A percentile compares a stretch with the other conserved stretches of the same genome.
These are phyloP conservation scores for Hypoxylon perforatum DNA, from an alignment of 495 filamentous ascomycete genomes.

Conservation along the genomic window DNA sequence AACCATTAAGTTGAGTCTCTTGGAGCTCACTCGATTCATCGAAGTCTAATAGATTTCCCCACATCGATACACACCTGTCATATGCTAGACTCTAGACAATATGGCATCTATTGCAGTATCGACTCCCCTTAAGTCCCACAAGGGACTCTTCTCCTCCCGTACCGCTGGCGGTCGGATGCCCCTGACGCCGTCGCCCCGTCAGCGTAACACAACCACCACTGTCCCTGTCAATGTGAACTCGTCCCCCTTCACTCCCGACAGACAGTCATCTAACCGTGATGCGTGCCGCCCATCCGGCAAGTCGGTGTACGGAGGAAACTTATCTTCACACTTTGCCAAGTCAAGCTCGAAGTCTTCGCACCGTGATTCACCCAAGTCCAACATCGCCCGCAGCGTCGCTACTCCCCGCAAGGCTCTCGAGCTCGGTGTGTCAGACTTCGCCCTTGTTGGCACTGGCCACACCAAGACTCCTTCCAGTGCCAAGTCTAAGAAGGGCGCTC, in stretches of 20 bases:
- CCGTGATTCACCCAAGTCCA: constrained; percentile 90
- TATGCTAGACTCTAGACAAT: constrained; percentile 48
- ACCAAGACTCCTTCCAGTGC: constrained; percentile 77
- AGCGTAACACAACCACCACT: constrained; percentile 55
- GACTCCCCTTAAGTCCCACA: constrained; percentile 93
- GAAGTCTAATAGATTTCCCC: constrained; percentile 44
- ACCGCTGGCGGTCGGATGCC: constrained; percentile 95
- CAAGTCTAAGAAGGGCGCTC: constrained; percentile 69
- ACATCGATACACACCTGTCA: constrained; percentile 50
- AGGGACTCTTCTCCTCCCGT: constrained; percentile 89
- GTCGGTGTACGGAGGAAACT: constrained; percentile 77
- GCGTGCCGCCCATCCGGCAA: constrained; percentile 63
- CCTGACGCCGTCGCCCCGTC: constrained; percentile 88
- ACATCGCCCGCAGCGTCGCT: constrained; percentile 78
- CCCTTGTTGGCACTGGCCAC: constrained; percentile 81
- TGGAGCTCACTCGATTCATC: constrained; percentile 65
- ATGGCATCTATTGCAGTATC: constrained; percentile 93
- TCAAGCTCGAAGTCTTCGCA: constrained; percentile 68
- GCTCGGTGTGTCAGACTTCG: constrained; percentile 91
- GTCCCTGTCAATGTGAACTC: constrained; percentile 64
- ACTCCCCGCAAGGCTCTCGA: constrained; percentile 84
- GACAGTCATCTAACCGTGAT: constrained; percentile 62
- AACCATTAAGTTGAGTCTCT: constrained; percentile 75
- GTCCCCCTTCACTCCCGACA: constrained; percentile 84
- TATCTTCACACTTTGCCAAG: constrained; percentile 79